Evolutionary conservation across 441 rosid species (phyloP).

Genomic region (Theobroma grandiflorum): DNA sequence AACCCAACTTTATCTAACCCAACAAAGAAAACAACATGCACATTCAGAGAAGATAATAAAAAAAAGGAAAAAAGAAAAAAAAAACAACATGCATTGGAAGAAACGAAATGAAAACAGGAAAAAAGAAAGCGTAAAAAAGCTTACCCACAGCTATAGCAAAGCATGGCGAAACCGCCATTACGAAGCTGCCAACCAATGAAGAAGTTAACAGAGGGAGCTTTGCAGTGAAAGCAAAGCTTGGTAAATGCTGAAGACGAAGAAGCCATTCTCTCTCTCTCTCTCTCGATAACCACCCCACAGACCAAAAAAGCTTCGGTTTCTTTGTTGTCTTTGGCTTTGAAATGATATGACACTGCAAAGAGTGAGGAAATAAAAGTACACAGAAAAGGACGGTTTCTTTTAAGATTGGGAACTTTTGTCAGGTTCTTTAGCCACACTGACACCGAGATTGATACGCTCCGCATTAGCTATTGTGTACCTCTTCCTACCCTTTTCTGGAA

Average conservation of each 20-base stretch:
- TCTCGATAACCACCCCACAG: too few species aligned
- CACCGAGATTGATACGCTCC: constrained; percentile 17
- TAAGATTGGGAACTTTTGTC: constrained; percentile 1
- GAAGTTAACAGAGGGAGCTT: constrained; percentile 10
- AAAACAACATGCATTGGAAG: not conserved
- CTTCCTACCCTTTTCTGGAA: not conserved
- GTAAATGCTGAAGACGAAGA: not conserved
- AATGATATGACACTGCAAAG: constrained; percentile 9
- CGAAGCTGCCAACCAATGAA: constrained; percentile 36
- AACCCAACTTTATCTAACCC: not conserved
- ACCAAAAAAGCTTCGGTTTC: not conserved
- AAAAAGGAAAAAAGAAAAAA: not conserved
- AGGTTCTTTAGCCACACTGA: constrained; percentile 2
- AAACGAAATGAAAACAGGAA: not conserved
- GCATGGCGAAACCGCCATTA: constrained; percentile 32
- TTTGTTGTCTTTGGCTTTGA: not conserved
- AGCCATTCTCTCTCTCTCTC: constrained; percentile 10
- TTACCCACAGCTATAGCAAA: constrained; percentile 43
- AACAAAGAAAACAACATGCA: not conserved
- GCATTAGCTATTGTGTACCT: not conserved
- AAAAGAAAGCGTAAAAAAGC: constrained; percentile 1
- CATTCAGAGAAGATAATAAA: not conserved
- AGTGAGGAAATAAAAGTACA: not conserved
- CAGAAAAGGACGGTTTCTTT: not conserved
- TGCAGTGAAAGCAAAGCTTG: constrained; percentile 34